A percentile compares a stretch with the other conserved stretches of the same genome.
Conservation (phyloP, 2,329 filamentous ascomycete genomes). For the Aphanocladium album region DNA sequence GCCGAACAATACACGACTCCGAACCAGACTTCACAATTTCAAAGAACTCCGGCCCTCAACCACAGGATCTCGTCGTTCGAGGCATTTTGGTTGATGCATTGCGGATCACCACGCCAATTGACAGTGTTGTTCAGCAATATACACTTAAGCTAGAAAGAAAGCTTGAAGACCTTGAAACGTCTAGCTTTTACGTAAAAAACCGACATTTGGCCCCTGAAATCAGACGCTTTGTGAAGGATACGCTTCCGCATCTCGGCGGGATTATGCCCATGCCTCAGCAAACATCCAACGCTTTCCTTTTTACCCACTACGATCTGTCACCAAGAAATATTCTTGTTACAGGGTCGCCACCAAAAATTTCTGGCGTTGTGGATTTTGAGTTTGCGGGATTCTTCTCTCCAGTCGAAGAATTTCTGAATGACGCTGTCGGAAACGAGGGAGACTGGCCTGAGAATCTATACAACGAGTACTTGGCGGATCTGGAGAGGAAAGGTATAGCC, state of each 20-base stretch:
- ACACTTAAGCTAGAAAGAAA: conserved; percentile 13
- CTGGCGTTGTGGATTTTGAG: conserved; percentile 21
- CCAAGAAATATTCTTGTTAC: conserved; percentile 20
- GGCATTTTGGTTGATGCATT: conserved; percentile 14
- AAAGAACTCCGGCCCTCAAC: background rate
- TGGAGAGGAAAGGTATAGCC: background rate
- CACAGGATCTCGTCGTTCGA: conserved; percentile 1
- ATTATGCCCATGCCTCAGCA: background rate
- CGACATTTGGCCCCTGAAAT: background rate
- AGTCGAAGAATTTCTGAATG: conserved; percentile 18
- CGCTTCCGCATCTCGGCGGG: conserved; percentile 14
- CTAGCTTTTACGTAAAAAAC: conserved; percentile 5
- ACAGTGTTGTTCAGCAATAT: conserved; percentile 13
- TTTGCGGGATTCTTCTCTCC: conserved; percentile 21
- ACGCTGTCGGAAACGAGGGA: conserved; percentile 7
- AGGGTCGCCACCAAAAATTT: conserved; percentile 14
- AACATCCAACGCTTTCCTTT: conserved; percentile 9
- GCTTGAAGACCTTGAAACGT: conserved; percentile 9
- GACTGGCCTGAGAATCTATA: conserved; percentile 7
- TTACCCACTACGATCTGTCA: conserved; percentile 21
- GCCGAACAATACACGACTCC: background rate
- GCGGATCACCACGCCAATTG: conserved; percentile 13
- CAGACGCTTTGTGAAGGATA: background rate
- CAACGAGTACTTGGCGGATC: background rate
- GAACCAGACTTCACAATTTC: background rate